Evolutionary conservation across 306 rosid genomes (phyloP).

Genomic region (Glycine latifolia): DNA sequence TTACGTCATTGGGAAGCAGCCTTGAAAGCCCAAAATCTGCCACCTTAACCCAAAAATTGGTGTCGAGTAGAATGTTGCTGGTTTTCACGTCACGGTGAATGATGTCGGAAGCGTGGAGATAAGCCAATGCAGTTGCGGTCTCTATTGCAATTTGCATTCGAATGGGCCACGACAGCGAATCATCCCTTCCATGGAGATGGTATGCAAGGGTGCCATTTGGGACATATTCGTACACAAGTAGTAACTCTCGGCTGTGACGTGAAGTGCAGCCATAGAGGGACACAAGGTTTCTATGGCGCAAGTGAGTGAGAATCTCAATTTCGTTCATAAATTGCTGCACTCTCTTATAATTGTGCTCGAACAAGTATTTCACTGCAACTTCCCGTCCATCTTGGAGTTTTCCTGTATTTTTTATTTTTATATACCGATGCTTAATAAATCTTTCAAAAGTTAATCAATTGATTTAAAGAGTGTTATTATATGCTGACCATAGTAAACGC

Average conservation of each 20-base stretch:
- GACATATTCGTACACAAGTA: background rate
- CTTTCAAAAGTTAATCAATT: background rate
- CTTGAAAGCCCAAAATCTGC: too few species aligned
- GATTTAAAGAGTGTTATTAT: too few species aligned
- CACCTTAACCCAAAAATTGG: too few species aligned
- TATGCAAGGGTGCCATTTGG: conserved; percentile 63
- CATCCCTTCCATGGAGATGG: conserved; percentile 47
- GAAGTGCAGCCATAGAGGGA: conserved; percentile 15
- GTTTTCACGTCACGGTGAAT: conserved; percentile 71
- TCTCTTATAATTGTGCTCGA: conserved; percentile 42
- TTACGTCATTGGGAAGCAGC: too few species aligned
- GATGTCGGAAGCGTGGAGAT: conserved; percentile 68
- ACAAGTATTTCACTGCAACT: conserved; percentile 66
- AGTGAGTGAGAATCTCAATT: conserved; percentile 7
- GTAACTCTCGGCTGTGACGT: background rate
- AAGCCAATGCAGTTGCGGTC: conserved; percentile 61
- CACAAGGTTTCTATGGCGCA: background rate
- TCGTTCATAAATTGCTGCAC: conserved; percentile 5
- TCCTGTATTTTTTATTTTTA: conserved; percentile 22
- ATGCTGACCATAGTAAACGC: background rate
- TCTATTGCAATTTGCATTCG: conserved; percentile 62
- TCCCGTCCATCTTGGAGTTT: conserved; percentile 67
- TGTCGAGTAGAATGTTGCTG: conserved; percentile 34
- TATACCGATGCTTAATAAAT: too few species aligned
- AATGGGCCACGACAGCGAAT: conserved; percentile 41